Percentiles rank a stretch among this genome's conserved stretches.
These are phyloP conservation scores for Wickerhamiella vanderwaltii DNA, from an alignment of 805 yeast genomes.

Conservation along the genomic window DNA sequence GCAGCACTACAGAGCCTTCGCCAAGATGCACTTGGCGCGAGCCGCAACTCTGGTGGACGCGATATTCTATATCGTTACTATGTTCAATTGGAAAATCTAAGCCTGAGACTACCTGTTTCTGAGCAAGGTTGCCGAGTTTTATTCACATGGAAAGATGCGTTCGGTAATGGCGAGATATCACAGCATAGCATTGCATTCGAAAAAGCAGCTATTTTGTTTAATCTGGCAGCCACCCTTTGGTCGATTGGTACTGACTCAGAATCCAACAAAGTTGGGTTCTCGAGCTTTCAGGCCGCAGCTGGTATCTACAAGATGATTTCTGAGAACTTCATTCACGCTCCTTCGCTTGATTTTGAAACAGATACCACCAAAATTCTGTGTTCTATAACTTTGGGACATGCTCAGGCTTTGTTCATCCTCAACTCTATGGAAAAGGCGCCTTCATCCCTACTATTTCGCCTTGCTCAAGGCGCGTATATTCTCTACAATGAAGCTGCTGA, in stretches of 20 bases:
- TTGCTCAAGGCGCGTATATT: conserved; percentile 50
- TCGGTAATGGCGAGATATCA: conserved; percentile 34
- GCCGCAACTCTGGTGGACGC: conserved; percentile 35
- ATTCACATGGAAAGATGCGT: conserved; percentile 75
- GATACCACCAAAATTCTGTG: conserved; percentile 53
- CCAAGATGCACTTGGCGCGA: conserved; percentile 43
- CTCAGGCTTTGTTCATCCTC: conserved; percentile 70
- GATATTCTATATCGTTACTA: conserved; percentile 56
- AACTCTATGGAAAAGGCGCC: conserved; percentile 43
- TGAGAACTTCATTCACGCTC: conserved; percentile 80
- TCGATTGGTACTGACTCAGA: conserved; percentile 30
- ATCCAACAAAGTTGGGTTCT: conserved; percentile 47
- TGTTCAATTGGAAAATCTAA: conserved; percentile 69
- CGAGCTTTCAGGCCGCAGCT: conserved; percentile 58
- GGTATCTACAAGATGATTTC: conserved; percentile 62
- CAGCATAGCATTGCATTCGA: conserved; percentile 81
- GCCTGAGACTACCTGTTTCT: conserved; percentile 58
- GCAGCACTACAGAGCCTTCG: conserved; percentile 44
- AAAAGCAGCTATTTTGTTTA: conserved; percentile 73
- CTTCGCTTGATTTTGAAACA: conserved; percentile 62
- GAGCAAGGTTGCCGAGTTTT: conserved; percentile 42
- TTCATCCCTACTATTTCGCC: conserved; percentile 59
- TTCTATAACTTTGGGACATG: conserved; percentile 67
- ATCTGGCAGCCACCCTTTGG: conserved; percentile 54
- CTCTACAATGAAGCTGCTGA: conserved; percentile 44